Conservation (phyloP, 2,329 filamentous ascomycete species). For the Fusarium anguioides region DNA sequence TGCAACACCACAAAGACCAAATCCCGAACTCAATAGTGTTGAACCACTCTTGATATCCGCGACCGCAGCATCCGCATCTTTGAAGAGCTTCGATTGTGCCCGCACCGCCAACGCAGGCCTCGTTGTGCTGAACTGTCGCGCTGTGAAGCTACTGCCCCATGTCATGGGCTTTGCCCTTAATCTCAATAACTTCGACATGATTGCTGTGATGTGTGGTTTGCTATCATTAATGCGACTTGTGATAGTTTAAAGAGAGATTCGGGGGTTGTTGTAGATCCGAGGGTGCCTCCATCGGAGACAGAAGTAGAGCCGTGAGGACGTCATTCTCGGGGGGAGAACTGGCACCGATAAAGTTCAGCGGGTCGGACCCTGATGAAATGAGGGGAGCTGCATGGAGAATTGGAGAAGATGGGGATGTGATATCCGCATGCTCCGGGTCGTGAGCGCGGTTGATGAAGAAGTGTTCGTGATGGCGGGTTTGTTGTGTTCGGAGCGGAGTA, state of each 20-base stretch:
- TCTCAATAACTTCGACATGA: constrained; percentile 31
- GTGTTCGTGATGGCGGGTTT: not conserved
- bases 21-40: constrained; percentile 79
- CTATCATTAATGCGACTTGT: constrained; percentile 23
- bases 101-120: constrained; percentile 14
- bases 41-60: constrained; percentile 76
- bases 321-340: constrained; percentile 38
- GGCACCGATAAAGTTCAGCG: constrained; percentile 17
- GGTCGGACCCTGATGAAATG: constrained; percentile 7
- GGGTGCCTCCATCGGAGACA: not conserved
- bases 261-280: constrained; percentile 30
- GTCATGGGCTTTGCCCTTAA: constrained; percentile 17
- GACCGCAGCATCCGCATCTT: constrained; percentile 73
- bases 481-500: not conserved
- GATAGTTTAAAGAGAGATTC: constrained; percentile 38
- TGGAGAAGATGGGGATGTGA: not conserved
- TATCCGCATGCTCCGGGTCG: not conserved
- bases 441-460: not conserved
- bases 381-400: not conserved
- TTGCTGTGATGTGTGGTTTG: constrained; percentile 2
- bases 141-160: constrained; percentile 41
- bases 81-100: constrained; percentile 59
- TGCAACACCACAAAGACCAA: constrained; percentile 83
- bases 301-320: constrained; percentile 30
- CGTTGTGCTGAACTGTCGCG: constrained; percentile 38